These are phyloP conservation scores for Apiospora phragmitis DNA, from an alignment of 2,329 filamentous ascomycete genomes.

Conservation along the genomic window DNA sequence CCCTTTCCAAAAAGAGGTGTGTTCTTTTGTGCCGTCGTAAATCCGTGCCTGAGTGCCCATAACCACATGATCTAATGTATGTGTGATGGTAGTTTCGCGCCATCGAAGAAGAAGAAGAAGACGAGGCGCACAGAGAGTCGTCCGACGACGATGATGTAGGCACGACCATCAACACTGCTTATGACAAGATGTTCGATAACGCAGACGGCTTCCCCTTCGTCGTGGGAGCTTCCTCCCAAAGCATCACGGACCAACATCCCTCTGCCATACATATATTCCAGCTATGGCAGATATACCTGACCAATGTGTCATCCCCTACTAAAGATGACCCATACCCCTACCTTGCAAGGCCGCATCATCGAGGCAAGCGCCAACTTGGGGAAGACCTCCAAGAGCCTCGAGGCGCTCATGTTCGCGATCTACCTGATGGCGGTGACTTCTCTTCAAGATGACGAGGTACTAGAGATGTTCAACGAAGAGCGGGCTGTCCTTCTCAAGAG, in stretches of 20 bases:
- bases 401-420: conserved; percentile 69
- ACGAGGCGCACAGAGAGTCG: conserved; percentile 48
- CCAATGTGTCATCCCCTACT: conserved; percentile 70
- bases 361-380: conserved; percentile 58
- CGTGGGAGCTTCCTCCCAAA: conserved; percentile 44
- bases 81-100: conserved; percentile 45
- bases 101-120: conserved; percentile 43
- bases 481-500: conserved; percentile 51
- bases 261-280: conserved; percentile 60
- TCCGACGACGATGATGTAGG: conserved; percentile 56
- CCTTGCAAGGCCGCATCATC: conserved; percentile 63
- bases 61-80: conserved; percentile 18
- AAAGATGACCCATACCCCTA: conserved; percentile 68
- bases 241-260: conserved; percentile 52
- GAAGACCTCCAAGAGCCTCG: conserved; percentile 56
- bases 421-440: conserved; percentile 61
- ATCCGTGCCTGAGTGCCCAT: not conserved
- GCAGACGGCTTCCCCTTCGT: conserved; percentile 60
- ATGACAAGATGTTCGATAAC: conserved; percentile 59
- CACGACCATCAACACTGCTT: conserved; percentile 57
- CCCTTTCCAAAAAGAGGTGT: conserved; percentile 53
- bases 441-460: conserved; percentile 55
- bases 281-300: conserved; percentile 69
- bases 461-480: conserved; percentile 51
- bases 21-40: conserved; percentile 16